Conservation (phyloP, 257 asterid species). For the Echites panduratus region DNA sequence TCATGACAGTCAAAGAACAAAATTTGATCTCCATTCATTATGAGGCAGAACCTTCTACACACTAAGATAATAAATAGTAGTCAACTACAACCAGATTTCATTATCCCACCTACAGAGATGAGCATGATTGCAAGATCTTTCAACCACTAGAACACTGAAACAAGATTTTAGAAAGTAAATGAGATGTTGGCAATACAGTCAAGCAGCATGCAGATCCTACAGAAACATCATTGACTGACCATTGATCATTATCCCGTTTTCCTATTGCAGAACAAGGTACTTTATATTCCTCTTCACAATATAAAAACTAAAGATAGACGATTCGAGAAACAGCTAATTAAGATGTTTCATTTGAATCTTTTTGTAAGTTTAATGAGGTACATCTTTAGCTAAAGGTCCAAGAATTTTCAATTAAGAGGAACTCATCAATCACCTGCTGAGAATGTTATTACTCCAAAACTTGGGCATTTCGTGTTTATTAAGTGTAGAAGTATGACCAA, state of each 20-base stretch:
- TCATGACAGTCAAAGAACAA: not conserved
- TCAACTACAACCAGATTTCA: not conserved
- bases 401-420: not conserved
- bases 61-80: not conserved
- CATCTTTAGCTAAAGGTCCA: not conserved
- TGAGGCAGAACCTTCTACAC: not conserved
- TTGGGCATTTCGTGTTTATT: not conserved
- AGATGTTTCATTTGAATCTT: too few species aligned
- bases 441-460: not conserved
- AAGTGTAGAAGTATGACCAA: not conserved
- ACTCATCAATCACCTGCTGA: not conserved
- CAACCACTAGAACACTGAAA: not conserved
- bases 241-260: not conserved
- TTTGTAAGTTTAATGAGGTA: not conserved
- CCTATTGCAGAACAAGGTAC: not conserved
- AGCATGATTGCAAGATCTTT: not conserved
- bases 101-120: not conserved
- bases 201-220: not conserved
- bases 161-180: not conserved
- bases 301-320: not conserved
- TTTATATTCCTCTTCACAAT: not conserved
- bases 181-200: not conserved
- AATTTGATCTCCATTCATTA: not conserved
- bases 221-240: not conserved
- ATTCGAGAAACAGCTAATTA: not conserved